Base-by-base conservation (phyloP, 2,329 filamentous ascomycete genomes). In the Xylariaceae sp. region DNA sequence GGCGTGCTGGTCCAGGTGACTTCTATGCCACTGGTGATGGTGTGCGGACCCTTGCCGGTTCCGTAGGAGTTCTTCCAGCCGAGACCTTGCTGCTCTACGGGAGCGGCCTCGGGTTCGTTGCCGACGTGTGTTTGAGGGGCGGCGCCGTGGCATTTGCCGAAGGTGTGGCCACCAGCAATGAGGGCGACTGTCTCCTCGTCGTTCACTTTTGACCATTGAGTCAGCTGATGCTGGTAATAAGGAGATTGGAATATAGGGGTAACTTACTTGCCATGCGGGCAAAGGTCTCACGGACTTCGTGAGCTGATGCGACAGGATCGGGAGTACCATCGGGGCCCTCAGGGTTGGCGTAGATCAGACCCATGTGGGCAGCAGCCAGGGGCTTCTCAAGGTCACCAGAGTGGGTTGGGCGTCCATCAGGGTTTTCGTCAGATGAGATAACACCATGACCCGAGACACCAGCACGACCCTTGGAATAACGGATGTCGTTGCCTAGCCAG, bases 71-170 rank as follows among this genome's bases (percentile, higher is more conserved):
- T 92, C 64, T 73, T 72, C 89, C 89, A 92, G 66, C 89, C 89
- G 9, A 92, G 75, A 62, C 89, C 89, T 71, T 90, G 87, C 63
- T 82, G 72, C 68, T 87, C 83, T 37, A 92, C 74, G 47, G 74
- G 72, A 57, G 87, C 86, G 10, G 77, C 86, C 68, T 85, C 81
- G 17, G 89, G 89, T 73, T 89, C 89, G 15, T 78, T 74, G 57
- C 86, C 87, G 53, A 90, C 80, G 67, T 90, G 81, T 63, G 82
- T 80, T 15, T 80, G 75, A 13, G 84, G 77, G 58, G 76, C 88
- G 37, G 89, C 88, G 67, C 89, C 89, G 74, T 92, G 89, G 0
- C 88, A 90, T 82, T 92, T 92, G 68, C 89, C 89, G 67, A 92
- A 90, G 30, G 84, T 81, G 78, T 92, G 89, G 45, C 89, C 89